Evolutionary conservation across 306 rosid genomes (phyloP).

Genomic region (Cucurbita maxima): DNA sequence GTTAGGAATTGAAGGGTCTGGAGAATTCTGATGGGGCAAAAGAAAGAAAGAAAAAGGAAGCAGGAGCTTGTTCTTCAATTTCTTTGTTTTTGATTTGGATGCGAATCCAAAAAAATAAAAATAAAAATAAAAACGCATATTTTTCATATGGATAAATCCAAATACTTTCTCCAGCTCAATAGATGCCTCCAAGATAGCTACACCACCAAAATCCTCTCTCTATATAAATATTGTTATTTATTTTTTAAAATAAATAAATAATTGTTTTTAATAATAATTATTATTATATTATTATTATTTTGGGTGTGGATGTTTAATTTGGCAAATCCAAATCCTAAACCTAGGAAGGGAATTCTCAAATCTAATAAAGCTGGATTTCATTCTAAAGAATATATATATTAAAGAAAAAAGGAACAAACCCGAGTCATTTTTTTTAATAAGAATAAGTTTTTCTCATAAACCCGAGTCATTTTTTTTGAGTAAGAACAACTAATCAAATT

Average conservation of each 20-base stretch:
- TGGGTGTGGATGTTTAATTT: neutral
- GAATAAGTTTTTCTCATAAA: neutral
- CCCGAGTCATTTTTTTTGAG: neutral
- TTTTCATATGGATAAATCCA: conserved; percentile 61
- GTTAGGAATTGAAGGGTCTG: neutral
- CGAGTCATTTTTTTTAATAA: neutral
- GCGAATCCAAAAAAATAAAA: conserved; percentile 13
- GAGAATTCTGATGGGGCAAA: neutral
- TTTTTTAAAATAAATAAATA: too few species aligned
- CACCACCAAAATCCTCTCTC: conserved; percentile 9
- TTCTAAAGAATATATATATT: neutral
- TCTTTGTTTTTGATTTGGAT: conserved; percentile 21
- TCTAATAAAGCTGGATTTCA: neutral
- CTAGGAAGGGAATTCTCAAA: neutral
- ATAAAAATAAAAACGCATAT: conserved; percentile 2
- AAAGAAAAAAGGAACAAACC: neutral
- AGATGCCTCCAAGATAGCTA: conserved; percentile 48
- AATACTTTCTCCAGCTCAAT: conserved; percentile 36
- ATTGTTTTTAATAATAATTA: neutral
- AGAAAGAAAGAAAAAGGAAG: neutral
- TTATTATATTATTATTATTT: too few species aligned
- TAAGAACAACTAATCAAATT: neutral
- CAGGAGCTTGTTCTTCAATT: conserved; percentile 2
- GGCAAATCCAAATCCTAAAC: neutral
- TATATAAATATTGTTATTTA: neutral